Base-by-base conservation (phyloP, 257 asterid genomes). In the Buddleja alternifolia region DNA sequence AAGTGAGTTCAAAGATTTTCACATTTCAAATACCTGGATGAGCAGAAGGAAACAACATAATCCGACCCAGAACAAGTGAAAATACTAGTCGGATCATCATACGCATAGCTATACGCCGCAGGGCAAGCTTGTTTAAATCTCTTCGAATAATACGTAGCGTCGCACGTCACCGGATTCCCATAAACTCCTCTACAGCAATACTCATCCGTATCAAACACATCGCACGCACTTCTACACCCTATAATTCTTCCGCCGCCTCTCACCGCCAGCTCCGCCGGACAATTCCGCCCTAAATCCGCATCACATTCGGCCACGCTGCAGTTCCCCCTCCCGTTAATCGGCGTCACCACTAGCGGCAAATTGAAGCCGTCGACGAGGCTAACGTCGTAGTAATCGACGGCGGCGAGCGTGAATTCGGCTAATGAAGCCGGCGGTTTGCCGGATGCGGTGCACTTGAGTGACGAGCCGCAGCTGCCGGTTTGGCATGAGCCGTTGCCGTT, bases 281-380 rank as follows among this genome's bases (percentile, higher is more conserved):
- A 93, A 7, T 2, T 61, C 7, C 24, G 23, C 57, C 98, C 82
- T 52, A 93, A 53, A 48, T 93, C 98, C 0, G 77, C 65, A 37
- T 81, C 84, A 73, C 98, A 93, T 1, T 97, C 98, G 0, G 97
- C 95, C 9, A 69, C 48, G 61, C 90, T 85, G 67, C 98, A 93
- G 63, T 90, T 93, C 6, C 96, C 96, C 32, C 34, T 62, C 17
- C 93, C 90, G 44, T 90, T 86, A 20, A 93, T 45, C 0, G 98
- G 96, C 10, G 76, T 90, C 73, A 93, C 96, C 0, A 67, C 72
- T 0, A 93, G 0, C 0, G 98, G 98, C 75, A 90, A 41, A 75
- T 93, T 93, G 80, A 86, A 93, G 19, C 98, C 98, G 52, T 93
- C 98, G 0, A 93, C 98, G 0, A 90, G 87, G 74, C 98, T 93